A percentile compares a stretch with the other conserved stretches of the same genome.
Evolutionary conservation across 306 rosid species (phyloP).

Genomic region (Pachyrhizus erosus): DNA sequence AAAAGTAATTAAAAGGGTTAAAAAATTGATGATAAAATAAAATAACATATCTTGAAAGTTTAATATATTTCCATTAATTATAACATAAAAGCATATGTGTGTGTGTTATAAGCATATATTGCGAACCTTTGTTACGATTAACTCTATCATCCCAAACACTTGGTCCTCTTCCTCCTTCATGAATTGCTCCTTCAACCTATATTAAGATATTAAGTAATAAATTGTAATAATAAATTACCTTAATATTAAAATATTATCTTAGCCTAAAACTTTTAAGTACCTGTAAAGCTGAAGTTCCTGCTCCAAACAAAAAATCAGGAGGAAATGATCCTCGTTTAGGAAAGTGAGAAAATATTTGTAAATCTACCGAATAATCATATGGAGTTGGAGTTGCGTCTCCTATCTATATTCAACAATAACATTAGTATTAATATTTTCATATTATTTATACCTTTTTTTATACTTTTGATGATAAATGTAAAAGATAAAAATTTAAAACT

Average conservation of each 20-base stretch:
- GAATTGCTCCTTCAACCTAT: constrained; percentile 37
- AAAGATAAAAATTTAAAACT: neutral
- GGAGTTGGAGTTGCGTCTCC: no score
- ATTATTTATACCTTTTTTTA: neutral
- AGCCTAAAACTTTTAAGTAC: neutral
- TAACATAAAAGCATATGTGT: neutral
- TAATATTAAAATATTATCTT: no score
- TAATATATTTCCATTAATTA: neutral
- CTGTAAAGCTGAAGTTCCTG: constrained; percentile 22
- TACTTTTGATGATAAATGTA: neutral
- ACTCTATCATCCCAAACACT: constrained; percentile 30
- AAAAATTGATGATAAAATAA: neutral
- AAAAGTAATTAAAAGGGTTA: neutral
- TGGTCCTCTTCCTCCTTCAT: constrained; percentile 41
- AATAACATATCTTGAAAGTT: neutral
- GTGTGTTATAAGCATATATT: neutral
- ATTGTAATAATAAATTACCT: neutral
- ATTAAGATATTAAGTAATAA: neutral
- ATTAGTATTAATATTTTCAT: neutral
- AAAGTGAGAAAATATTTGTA: neutral
- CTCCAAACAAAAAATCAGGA: constrained; percentile 18
- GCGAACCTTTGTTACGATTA: neutral
- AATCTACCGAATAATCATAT: neutral
- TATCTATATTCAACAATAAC: neutral
- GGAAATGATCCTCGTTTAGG: constrained; percentile 31